Conservation (phyloP, 1,284 basidiomycete genomes). For the Microbotryum scabiosae region DNA sequence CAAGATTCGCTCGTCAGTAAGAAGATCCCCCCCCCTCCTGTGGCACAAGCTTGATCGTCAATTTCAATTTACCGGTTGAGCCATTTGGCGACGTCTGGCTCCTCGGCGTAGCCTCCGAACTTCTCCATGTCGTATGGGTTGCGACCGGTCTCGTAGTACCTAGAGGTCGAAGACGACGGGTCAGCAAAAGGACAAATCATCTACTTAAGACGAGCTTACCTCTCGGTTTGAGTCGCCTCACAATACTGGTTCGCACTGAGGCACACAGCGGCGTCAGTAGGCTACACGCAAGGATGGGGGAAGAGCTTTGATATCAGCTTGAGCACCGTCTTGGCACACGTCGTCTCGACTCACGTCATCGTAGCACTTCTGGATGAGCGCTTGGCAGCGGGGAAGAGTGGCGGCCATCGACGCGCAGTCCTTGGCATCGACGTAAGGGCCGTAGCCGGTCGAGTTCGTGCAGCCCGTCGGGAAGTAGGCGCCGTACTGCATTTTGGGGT, state of each 20-base stretch:
- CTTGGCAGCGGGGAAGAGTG: constrained; percentile 26
- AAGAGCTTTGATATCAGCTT: background rate
- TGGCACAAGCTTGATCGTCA: background rate
- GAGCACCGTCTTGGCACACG: background rate
- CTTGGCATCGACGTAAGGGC: constrained; percentile 22
- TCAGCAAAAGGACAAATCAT: background rate
- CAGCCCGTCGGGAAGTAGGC: constrained; percentile 33
- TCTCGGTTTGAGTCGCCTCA: constrained; percentile 29
- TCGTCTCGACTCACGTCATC: background rate
- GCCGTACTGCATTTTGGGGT: constrained; percentile 32
- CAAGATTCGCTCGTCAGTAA: background rate
- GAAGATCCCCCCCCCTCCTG: too few relatives aligned
- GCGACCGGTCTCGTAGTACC: constrained; percentile 21
- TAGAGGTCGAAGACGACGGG: background rate
- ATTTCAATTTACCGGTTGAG: constrained; percentile 25
- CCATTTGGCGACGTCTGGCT: constrained; percentile 27
- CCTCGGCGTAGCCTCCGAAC: constrained; percentile 32
- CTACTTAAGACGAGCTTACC: constrained; percentile 1
- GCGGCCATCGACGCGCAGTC: constrained; percentile 25
- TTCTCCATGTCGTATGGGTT: constrained; percentile 32
- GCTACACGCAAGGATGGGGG: background rate
- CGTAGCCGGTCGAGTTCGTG: constrained; percentile 29
- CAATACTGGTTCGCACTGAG: constrained; percentile 29
- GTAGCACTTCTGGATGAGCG: constrained; percentile 30
- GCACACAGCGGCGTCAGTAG: constrained; percentile 22